Evolutionary conservation across 805 yeast genomes (phyloP).

Genomic region (Myxozyma nipponensis): DNA sequence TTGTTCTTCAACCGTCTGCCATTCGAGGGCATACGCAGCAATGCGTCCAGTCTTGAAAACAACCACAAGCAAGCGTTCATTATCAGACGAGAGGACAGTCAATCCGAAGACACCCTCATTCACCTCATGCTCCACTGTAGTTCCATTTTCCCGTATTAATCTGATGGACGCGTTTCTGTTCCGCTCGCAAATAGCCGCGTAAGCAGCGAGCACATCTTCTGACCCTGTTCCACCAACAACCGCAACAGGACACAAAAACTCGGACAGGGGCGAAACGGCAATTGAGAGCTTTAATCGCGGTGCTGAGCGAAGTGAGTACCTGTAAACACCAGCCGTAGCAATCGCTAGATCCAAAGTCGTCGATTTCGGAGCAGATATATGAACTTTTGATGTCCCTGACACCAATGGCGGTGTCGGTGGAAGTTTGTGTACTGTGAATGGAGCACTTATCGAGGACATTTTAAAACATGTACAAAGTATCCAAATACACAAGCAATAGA

Average conservation of each 20-base stretch:
- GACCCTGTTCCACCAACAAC: background rate
- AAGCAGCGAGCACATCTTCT: conserved; percentile 7
- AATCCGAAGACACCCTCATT: conserved; percentile 1
- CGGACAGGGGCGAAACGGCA: conserved; percentile 24
- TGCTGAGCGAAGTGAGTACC: conserved; percentile 17
- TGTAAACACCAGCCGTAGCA: conserved; percentile 18
- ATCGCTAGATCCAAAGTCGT: conserved; percentile 18
- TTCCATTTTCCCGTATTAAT: conserved; percentile 16
- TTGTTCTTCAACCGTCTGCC: background rate
- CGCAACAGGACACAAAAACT: conserved; percentile 21
- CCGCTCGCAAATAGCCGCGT: conserved; percentile 18
- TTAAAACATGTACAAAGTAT: background rate
- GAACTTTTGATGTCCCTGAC: conserved; percentile 1
- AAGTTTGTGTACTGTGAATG: conserved; percentile 14
- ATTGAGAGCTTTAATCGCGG: conserved; percentile 22
- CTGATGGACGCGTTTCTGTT: conserved; percentile 10
- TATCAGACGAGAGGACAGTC: background rate
- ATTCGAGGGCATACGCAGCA: conserved; percentile 6
- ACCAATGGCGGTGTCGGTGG: conserved; percentile 3
- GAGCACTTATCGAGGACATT: conserved; percentile 19
- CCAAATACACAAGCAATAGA: too few species aligned
- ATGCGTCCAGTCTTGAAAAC: conserved; percentile 12
- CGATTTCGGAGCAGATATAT: conserved; percentile 19
- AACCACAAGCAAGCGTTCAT: conserved; percentile 2
- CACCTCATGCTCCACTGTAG: conserved; percentile 7